These are phyloP conservation scores for Yamadazyma dendronema DNA, from an alignment of 1,139 yeast species.

Conservation along the genomic window DNA sequence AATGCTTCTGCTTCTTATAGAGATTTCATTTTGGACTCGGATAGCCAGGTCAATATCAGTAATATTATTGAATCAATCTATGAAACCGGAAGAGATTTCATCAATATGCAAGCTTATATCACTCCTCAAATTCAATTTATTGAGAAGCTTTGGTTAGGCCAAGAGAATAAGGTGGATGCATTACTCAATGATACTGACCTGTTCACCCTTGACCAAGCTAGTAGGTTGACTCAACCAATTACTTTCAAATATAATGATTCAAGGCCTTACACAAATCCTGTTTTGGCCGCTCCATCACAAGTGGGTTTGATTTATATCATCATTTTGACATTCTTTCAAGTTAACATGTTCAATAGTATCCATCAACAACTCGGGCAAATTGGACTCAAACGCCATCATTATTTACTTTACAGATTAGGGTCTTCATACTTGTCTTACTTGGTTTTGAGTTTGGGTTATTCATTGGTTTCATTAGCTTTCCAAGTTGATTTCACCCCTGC, in stretches of 20 bases:
- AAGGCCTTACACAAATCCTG: constrained; percentile 50
- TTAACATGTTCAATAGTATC: constrained; percentile 55
- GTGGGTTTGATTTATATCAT: constrained; percentile 76
- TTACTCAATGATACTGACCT: constrained; percentile 11
- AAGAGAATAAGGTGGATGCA: constrained; percentile 12
- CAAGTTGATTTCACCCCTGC: constrained; percentile 40
- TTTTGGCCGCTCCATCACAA: constrained; percentile 62
- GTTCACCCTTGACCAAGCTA: constrained; percentile 16
- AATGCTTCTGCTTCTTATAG: constrained; percentile 33
- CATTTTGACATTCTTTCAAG: constrained; percentile 59
- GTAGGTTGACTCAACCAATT: constrained; percentile 32
- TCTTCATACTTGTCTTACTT: constrained; percentile 33
- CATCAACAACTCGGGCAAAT: constrained; percentile 45
- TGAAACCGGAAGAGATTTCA: constrained; percentile 44
- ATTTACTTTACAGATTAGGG: constrained; percentile 29
- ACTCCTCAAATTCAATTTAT: constrained; percentile 21
- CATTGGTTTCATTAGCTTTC: constrained; percentile 42
- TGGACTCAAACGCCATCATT: constrained; percentile 29
- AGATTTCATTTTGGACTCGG: constrained; percentile 26
- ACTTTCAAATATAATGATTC: constrained; percentile 42
- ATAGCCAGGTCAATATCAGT: constrained; percentile 26
- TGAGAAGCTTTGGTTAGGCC: constrained; percentile 20
- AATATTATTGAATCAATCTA: constrained; percentile 27
- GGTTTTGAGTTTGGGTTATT: constrained; percentile 35
- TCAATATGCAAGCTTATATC: constrained; percentile 27